These are phyloP conservation scores for Neoboletus brunneissimus DNA, from an alignment of 768 basidiomycete species.

Conservation along the genomic window DNA sequence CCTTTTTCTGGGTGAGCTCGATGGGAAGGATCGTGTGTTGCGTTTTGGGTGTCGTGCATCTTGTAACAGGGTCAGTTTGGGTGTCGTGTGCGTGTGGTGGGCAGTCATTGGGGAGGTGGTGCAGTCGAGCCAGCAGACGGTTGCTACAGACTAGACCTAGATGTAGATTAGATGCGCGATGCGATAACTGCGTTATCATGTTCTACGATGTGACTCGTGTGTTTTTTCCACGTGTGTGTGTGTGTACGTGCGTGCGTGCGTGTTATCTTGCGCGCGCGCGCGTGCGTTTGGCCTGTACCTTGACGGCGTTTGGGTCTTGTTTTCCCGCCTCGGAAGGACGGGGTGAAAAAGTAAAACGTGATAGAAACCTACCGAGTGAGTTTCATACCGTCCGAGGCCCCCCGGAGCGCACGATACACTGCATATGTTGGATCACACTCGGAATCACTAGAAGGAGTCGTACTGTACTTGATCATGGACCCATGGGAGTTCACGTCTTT, in stretches of 20 bases:
- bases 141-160: not conserved
- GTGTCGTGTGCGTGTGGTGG: not conserved
- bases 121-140: not conserved
- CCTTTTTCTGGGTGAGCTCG: not conserved
- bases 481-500: no score
- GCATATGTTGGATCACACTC: no score
- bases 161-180: not conserved
- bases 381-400: no score
- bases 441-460: no score
- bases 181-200: not conserved
- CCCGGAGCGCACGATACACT: no score
- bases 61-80: not conserved
- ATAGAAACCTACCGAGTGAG: no score
- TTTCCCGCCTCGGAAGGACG: no score
- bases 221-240: not conserved
- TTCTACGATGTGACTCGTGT: not conserved
- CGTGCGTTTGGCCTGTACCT: no score
- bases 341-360: no score
- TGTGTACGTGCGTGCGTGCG: not conserved
- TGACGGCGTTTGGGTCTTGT: no score
- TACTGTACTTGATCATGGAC: no score
- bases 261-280: not conserved
- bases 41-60: constrained; percentile 3
- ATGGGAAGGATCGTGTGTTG: constrained; percentile 1
- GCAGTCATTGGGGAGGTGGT: not conserved